Evolutionary conservation across 139 green algal species (phyloP).

Genomic region (Chlorella sp.): DNA sequence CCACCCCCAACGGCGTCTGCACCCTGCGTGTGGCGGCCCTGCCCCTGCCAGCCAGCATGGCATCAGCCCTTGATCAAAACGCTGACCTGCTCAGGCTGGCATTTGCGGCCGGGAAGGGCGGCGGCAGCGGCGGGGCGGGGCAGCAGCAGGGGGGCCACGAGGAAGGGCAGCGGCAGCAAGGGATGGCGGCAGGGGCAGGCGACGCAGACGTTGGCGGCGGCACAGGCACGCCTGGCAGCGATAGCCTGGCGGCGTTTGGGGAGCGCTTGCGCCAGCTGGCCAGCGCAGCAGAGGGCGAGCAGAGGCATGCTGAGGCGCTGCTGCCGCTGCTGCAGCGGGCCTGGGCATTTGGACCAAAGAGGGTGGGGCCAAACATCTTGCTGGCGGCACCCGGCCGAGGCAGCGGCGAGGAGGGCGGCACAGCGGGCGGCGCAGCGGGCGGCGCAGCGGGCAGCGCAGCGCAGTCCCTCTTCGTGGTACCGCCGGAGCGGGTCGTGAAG

Average conservation of each 20-base stretch:
- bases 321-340: constrained; percentile 53
- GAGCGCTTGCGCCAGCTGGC: constrained; percentile 9
- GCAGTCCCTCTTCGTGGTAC: constrained; percentile 59
- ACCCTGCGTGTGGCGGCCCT: constrained; percentile 76
- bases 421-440: constrained; percentile 2
- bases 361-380: constrained; percentile 86
- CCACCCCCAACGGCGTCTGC: constrained; percentile 75
- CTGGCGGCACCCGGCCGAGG: constrained; percentile 43
- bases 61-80: constrained; percentile 68
- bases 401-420: constrained; percentile 16
- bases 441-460: not conserved
- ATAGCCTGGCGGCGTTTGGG: constrained; percentile 25
- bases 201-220: not conserved
- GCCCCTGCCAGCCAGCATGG: constrained; percentile 66
- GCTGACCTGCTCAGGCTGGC: constrained; percentile 54
- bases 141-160: not conserved
- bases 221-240: constrained; percentile 3
- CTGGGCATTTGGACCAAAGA: constrained; percentile 88
- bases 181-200: constrained; percentile 1
- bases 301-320: not conserved
- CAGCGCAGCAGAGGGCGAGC: not conserved
- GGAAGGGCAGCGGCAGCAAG: not conserved
- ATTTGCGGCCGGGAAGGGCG: not conserved
- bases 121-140: not conserved
- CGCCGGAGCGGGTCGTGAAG: constrained; percentile 41